Conservation (phyloP, 306 rosid species). For the Rosa lucieae region DNA sequence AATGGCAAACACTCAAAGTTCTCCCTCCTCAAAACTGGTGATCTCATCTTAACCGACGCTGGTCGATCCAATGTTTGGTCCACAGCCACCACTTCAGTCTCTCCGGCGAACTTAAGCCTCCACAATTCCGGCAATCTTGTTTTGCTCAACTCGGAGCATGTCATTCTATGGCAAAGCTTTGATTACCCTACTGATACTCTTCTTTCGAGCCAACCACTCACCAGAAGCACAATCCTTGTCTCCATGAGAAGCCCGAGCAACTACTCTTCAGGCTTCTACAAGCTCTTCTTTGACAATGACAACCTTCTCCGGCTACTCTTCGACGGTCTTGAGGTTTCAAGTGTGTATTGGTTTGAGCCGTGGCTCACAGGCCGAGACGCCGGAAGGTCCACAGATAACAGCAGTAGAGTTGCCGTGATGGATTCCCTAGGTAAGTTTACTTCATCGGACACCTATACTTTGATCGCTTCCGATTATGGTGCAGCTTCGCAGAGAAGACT, state of each 20-base stretch:
- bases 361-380: constrained; percentile 26
- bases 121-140: constrained; percentile 46
- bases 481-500: constrained; percentile 35
- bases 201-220: constrained; percentile 44
- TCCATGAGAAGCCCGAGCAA: constrained; percentile 49
- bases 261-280: constrained; percentile 50
- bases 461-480: constrained; percentile 39
- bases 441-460: constrained; percentile 40
- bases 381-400: constrained; percentile 37
- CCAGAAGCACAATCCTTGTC: constrained; percentile 32
- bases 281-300: constrained; percentile 43
- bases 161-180: constrained; percentile 53
- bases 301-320: constrained; percentile 49
- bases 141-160: not conserved
- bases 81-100: constrained; percentile 23
- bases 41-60: constrained; percentile 39
- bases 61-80: constrained; percentile 40
- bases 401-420: constrained; percentile 38
- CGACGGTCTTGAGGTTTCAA: constrained; percentile 45
- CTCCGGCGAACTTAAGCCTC: constrained; percentile 20
- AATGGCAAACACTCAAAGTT: constrained; percentile 49
- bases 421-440: constrained; percentile 37
- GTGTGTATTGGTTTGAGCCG: constrained; percentile 47
- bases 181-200: constrained; percentile 60
- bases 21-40: constrained; percentile 31